Conservation (phyloP, 148 eudicot species). For the Agrostemma githago region DNA sequence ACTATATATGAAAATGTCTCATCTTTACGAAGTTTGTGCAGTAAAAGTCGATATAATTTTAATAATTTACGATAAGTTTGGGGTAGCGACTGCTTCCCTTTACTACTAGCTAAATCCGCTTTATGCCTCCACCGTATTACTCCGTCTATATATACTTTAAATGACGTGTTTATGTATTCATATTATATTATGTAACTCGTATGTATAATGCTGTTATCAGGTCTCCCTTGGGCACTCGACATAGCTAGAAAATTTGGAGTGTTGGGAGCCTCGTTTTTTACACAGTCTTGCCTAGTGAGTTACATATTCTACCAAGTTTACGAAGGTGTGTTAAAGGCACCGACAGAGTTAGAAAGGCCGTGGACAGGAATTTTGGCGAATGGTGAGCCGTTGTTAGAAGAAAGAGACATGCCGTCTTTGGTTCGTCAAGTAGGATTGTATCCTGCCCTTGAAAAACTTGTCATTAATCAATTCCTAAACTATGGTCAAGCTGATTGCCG, state of each 20-base stretch:
- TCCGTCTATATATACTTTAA: no score
- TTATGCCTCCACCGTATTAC: no score
- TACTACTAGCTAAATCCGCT: no score
- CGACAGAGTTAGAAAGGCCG: constrained; percentile 9
- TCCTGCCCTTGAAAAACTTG: constrained; percentile 24
- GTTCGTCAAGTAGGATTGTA: constrained; percentile 18
- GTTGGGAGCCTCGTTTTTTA: constrained; percentile 39
- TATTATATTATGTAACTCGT: no score
- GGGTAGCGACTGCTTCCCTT: no score
- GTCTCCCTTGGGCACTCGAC: constrained; percentile 43
- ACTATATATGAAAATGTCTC: no score
- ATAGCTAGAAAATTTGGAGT: constrained; percentile 31
- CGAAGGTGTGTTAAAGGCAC: constrained; percentile 22
- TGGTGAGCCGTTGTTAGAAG: constrained; percentile 11
- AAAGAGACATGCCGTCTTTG: constrained; percentile 24
- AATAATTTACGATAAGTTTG: no score
- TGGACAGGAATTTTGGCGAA: neutral
- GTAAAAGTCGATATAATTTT: no score
- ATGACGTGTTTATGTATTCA: no score
- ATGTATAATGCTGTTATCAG: neutral
- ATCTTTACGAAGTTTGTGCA: no score
- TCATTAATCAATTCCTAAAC: constrained; percentile 24
- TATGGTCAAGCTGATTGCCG: constrained; percentile 22
- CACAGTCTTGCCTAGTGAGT: constrained; percentile 37
- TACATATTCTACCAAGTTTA: constrained; percentile 33